Percentiles rank a stretch among this genome's conserved stretches.
Conservation (phyloP, 2,329 filamentous ascomycete species). For the Fusarium sp. region DNA sequence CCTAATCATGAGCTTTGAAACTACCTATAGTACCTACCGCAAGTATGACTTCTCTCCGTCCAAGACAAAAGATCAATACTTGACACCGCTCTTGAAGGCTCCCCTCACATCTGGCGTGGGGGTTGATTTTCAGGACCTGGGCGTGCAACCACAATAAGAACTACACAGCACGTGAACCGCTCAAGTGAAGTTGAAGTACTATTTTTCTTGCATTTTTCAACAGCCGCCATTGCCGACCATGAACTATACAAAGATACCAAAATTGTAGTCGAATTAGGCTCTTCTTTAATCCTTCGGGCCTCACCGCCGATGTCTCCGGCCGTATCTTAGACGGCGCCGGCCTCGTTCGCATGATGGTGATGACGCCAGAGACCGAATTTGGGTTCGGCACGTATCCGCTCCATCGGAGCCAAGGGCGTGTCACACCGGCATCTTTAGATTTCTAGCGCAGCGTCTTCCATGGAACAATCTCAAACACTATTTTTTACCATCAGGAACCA, state of each 20-base stretch:
- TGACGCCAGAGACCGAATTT: conserved; percentile 34
- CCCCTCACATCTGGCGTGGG: too few relatives aligned
- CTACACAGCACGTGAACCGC: not conserved
- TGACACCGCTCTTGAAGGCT: too few relatives aligned
- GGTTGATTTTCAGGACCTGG: too few relatives aligned
- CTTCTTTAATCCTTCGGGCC: conserved; percentile 15
- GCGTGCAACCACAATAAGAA: not conserved
- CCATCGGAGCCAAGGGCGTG: conserved; percentile 28
- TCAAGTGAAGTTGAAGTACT: not conserved
- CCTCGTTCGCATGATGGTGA: conserved; percentile 30
- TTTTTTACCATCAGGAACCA: conserved; percentile 24
- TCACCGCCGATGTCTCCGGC: conserved; percentile 27
- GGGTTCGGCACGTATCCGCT: conserved; percentile 35
- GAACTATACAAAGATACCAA: not conserved
- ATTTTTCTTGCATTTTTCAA: not conserved
- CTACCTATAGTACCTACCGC: too few relatives aligned
- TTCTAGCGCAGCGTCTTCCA: conserved; percentile 30
- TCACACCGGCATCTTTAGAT: conserved; percentile 23
- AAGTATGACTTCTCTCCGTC: too few relatives aligned
- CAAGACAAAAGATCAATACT: too few relatives aligned
- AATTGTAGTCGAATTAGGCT: not conserved
- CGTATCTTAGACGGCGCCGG: conserved; percentile 13
- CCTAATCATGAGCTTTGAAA: too few relatives aligned
- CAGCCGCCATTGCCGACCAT: conserved; percentile 19
- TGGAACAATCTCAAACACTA: conserved; percentile 18